A percentile compares a stretch with the other conserved stretches of the same genome.
phyloP scores from a whole-genome alignment of 192 early-diverging fungal species.

The Gonapodya prolifera region DNA sequence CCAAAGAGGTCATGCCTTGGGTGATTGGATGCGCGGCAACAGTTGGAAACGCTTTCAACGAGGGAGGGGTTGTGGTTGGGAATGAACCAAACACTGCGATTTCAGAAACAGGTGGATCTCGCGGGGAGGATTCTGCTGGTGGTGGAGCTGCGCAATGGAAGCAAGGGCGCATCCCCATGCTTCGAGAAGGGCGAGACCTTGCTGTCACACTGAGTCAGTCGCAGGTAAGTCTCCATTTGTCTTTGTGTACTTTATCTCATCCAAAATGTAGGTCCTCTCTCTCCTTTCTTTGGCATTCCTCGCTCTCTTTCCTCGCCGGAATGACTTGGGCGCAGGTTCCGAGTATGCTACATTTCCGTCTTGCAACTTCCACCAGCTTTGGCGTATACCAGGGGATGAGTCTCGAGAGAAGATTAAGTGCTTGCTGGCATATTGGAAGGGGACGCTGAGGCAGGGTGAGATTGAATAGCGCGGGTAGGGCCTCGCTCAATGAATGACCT shows the following conservation, averaged over 20 bases:
- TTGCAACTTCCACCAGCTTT: conserved; percentile 20
- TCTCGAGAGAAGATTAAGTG: background rate
- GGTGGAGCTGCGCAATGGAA: background rate
- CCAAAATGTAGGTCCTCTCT: conserved; percentile 14
- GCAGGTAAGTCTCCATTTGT: conserved; percentile 15
- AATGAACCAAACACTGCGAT: too few relatives aligned
- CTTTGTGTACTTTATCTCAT: background rate
- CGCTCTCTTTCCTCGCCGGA: conserved; percentile 23
- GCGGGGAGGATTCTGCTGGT: too few relatives aligned
- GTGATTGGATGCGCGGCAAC: background rate
- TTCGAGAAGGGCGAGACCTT: conserved; percentile 11
- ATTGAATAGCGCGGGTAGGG: background rate
- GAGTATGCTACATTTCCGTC: conserved; percentile 19
- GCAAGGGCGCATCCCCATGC: conserved; percentile 18
- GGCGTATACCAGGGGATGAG: background rate
- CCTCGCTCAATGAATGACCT: background rate
- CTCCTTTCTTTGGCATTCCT: conserved; percentile 34
- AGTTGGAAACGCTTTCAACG: background rate
- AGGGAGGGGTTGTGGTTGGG: background rate
- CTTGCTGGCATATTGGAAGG: background rate
- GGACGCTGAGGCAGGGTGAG: background rate
- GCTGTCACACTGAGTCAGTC: conserved; percentile 28
- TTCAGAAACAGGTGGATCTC: too few relatives aligned
- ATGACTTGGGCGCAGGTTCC: conserved; percentile 10
- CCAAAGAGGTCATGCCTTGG: background rate